Evolutionary conservation across 108 stramenopile genomes (phyloP).

Genomic region (Skeletonema grethae): DNA sequence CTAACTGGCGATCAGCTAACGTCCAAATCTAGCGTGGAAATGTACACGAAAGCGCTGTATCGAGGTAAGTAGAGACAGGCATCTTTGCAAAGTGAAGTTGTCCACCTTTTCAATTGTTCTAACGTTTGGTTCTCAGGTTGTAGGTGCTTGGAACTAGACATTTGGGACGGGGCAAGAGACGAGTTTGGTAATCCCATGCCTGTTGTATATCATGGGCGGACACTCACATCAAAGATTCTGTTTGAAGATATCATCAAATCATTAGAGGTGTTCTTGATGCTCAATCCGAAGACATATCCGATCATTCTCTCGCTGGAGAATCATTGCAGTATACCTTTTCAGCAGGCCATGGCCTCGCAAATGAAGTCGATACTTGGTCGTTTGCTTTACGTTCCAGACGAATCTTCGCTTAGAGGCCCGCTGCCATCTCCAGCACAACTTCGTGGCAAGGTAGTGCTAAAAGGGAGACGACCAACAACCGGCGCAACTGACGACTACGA

Average conservation of each 20-base stretch:
- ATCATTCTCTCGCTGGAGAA: slow-evolving; percentile 96
- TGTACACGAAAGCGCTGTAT: slow-evolving; percentile 68
- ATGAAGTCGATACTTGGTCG: slow-evolving; percentile 71
- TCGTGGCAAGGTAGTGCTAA: slow-evolving; percentile 80
- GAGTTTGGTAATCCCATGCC: slow-evolving; percentile 57
- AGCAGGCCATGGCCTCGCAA: slow-evolving; percentile 82
- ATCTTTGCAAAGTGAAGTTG: neutral
- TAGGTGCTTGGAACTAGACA: slow-evolving; percentile 96
- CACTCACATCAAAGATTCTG: slow-evolving; percentile 90
- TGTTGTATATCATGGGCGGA: slow-evolving; percentile 94
- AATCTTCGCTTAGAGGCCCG: slow-evolving; percentile 49
- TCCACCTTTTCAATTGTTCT: neutral
- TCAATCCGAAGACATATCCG: slow-evolving; percentile 74
- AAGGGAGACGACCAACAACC: slow-evolving; percentile 71
- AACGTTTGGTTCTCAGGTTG: slow-evolving; percentile 44
- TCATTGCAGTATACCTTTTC: slow-evolving; percentile 90
- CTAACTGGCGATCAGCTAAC: slow-evolving; percentile 93
- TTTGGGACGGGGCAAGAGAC: slow-evolving; percentile 88
- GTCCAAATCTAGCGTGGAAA: slow-evolving; percentile 80
- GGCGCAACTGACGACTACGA: slow-evolving; percentile 42
- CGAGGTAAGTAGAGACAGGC: slow-evolving; percentile 54
- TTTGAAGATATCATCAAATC: slow-evolving; percentile 83
- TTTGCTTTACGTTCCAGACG: slow-evolving; percentile 73
- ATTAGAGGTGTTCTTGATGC: slow-evolving; percentile 63
- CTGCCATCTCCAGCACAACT: slow-evolving; percentile 79